phyloP scores from a whole-genome alignment of 495 filamentous ascomycete species.

The Aspergillus bridgeri region DNA sequence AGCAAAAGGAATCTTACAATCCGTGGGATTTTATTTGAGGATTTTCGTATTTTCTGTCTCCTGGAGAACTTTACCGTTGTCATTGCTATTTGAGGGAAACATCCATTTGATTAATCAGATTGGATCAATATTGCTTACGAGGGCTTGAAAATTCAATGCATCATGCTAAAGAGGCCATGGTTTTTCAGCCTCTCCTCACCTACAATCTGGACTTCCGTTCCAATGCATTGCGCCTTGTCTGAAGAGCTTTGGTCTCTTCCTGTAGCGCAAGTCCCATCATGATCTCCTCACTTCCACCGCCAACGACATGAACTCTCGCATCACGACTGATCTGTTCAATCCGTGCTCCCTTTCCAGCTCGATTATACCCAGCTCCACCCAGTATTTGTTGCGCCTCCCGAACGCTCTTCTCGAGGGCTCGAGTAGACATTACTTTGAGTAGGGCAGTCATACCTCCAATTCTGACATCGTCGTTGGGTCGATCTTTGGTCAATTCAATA shows the following conservation, averaged over 20 bases:
- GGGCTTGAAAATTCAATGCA: too few species aligned
- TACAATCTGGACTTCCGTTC: slow-evolving; percentile 33
- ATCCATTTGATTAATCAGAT: too few species aligned
- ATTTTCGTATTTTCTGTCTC: too few species aligned
- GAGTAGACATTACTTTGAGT: slow-evolving; percentile 53
- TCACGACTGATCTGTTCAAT: slow-evolving; percentile 58
- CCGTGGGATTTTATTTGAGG: too few species aligned
- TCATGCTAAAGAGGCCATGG: too few species aligned
- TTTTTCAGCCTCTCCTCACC: not conserved
- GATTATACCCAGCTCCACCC: slow-evolving; percentile 55
- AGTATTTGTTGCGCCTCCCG: slow-evolving; percentile 61
- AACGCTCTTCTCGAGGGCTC: slow-evolving; percentile 53
- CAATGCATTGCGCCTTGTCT: slow-evolving; percentile 29
- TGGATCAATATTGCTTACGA: too few species aligned
- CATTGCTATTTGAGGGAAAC: too few species aligned
- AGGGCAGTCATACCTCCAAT: slow-evolving; percentile 48
- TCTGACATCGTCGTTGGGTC: slow-evolving; percentile 32
- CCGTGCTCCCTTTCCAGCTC: slow-evolving; percentile 46
- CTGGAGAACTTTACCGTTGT: too few species aligned
- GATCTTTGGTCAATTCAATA: slow-evolving; percentile 38
- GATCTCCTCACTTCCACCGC: slow-evolving; percentile 57
- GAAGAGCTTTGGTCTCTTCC: slow-evolving; percentile 40
- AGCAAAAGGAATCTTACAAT: too few species aligned
- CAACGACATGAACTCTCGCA: slow-evolving; percentile 54
- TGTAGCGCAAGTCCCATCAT: slow-evolving; percentile 50